Evolutionary conservation across 805 yeast genomes (phyloP).

Genomic region (Zygoascus tannicola): DNA sequence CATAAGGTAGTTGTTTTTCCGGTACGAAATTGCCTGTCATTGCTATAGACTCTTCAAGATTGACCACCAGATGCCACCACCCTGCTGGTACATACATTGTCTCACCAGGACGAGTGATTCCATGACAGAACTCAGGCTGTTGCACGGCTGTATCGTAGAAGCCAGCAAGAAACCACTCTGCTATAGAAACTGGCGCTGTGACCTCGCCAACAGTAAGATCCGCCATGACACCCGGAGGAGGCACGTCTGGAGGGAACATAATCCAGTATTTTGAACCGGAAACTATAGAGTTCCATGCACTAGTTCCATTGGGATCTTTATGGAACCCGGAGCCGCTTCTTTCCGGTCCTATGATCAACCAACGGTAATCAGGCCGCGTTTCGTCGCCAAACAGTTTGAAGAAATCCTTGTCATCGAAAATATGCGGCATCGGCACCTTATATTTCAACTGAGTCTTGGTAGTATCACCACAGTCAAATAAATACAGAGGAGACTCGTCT

Average conservation of each 20-base stretch:
- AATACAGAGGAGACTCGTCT: constrained; percentile 79
- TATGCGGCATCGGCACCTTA: constrained; percentile 35
- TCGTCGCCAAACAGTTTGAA: constrained; percentile 44
- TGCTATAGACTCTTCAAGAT: constrained; percentile 58
- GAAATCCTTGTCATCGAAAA: constrained; percentile 47
- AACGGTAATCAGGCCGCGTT: constrained; percentile 84
- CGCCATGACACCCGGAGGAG: constrained; percentile 84
- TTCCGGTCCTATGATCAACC: constrained; percentile 80
- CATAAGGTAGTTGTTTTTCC: constrained; percentile 46
- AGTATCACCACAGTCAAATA: constrained; percentile 66
- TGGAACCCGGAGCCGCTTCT: constrained; percentile 86
- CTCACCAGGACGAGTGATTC: constrained; percentile 72
- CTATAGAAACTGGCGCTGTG: constrained; percentile 83
- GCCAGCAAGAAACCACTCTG: constrained; percentile 84
- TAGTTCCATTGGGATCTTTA: constrained; percentile 84
- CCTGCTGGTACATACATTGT: constrained; percentile 88
- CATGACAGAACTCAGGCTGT: constrained; percentile 44
- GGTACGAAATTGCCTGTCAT: constrained; percentile 88
- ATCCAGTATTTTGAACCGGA: constrained; percentile 77
- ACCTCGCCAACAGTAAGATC: constrained; percentile 73
- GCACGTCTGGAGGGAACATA: constrained; percentile 73
- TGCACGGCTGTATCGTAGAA: constrained; percentile 48
- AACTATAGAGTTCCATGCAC: constrained; percentile 82
- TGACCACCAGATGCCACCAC: constrained; percentile 96
- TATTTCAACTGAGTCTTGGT: constrained; percentile 44